Evolutionary conservation across 2,329 filamentous ascomycete species (phyloP).

Genomic region (Aspergillus fumigatiaffinis): DNA sequence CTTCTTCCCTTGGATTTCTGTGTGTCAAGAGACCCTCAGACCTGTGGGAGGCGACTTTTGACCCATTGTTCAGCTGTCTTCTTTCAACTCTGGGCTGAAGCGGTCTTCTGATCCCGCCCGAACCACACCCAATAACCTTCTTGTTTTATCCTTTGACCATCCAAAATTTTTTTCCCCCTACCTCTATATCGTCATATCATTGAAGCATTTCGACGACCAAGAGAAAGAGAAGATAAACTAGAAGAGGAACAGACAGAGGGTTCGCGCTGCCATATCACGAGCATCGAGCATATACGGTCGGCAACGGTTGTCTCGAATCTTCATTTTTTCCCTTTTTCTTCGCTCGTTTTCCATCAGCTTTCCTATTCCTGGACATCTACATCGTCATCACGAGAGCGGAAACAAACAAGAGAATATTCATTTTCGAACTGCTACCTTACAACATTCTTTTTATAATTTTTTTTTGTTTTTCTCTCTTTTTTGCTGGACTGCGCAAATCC

Average conservation of each 20-base stretch:
- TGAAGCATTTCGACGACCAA: slow-evolving; percentile 1
- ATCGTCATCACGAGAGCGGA: not conserved
- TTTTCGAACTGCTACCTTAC: not conserved
- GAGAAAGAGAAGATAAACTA: slow-evolving; percentile 1
- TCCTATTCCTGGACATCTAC: not conserved
- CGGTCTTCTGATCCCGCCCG: slow-evolving; percentile 17
- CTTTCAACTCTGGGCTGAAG: slow-evolving; percentile 13
- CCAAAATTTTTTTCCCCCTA: not conserved
- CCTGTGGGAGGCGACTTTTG: slow-evolving; percentile 16
- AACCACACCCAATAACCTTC: not conserved
- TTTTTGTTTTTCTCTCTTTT: not conserved
- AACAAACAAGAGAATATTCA: not conserved
- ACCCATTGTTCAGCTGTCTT: slow-evolving; percentile 25
- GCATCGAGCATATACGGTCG: not conserved
- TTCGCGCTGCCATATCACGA: not conserved
- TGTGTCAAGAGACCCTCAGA: slow-evolving; percentile 15
- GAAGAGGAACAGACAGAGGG: not conserved
- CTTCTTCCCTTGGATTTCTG: slow-evolving; percentile 7
- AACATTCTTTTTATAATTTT: not conserved
- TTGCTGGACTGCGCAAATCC: not conserved
- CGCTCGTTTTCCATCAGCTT: not conserved
- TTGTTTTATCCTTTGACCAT: not conserved
- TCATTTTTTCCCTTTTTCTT: not conserved
- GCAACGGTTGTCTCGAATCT: not conserved
- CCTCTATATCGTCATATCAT: slow-evolving; percentile 1